Percentiles rank a stretch among this genome's conserved stretches.
Conservation (phyloP, 345 rosid species). For the Aethionema arabicum region DNA sequence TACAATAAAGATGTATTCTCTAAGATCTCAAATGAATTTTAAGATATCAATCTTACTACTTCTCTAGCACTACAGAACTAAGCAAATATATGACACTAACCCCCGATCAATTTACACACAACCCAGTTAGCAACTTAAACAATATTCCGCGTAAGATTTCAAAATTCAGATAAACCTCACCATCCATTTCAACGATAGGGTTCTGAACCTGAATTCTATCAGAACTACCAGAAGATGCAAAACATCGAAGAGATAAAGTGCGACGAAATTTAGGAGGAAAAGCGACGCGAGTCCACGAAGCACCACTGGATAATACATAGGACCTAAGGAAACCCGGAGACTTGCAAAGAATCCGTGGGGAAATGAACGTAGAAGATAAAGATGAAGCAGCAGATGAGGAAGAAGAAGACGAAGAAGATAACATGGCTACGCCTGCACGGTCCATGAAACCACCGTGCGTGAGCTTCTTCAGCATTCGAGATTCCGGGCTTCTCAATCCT, state of each 20-base stretch:
- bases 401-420: conserved; percentile 31
- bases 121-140: conserved; percentile 6
- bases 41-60: neutral
- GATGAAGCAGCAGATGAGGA: conserved; percentile 29
- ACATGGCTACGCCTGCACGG: conserved; percentile 34
- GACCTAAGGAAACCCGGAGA: conserved; percentile 31
- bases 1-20: neutral
- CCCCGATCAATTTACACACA: conserved; percentile 11
- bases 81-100: conserved; percentile 2
- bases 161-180: conserved; percentile 37
- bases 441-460: conserved; percentile 27
- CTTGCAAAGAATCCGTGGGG: conserved; percentile 30
- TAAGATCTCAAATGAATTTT: neutral
- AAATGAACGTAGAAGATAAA: conserved; percentile 28
- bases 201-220: conserved; percentile 53
- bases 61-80: neutral
- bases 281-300: conserved; percentile 34
- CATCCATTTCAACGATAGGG: conserved; percentile 69
- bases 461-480: conserved; percentile 36
- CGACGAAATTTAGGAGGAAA: conserved; percentile 32
- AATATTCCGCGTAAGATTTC: neutral
- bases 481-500: neutral
- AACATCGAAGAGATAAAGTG: conserved; percentile 45
- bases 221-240: conserved; percentile 45
- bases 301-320: conserved; percentile 25